These are phyloP conservation scores for Jaltomata sinuosa DNA, from an alignment of 257 asterid genomes.

Conservation along the genomic window DNA sequence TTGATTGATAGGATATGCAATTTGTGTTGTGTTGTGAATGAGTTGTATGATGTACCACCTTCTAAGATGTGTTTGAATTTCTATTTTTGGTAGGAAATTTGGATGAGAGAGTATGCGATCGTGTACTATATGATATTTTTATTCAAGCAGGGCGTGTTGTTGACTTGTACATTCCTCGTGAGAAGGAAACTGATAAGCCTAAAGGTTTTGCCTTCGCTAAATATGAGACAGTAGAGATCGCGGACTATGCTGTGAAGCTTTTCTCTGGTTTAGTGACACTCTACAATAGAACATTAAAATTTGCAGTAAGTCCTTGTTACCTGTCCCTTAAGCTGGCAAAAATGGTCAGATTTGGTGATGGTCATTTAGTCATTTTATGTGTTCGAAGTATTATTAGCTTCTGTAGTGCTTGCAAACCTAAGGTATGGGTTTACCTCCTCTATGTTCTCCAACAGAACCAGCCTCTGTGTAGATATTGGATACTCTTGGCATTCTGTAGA, in stretches of 20 bases:
- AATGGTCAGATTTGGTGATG: neutral
- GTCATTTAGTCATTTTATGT: neutral
- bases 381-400: neutral
- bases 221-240: slow-evolving; percentile 80
- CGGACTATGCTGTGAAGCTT: slow-evolving; percentile 89
- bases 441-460: slow-evolving; percentile 10
- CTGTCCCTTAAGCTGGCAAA: neutral
- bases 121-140: slow-evolving; percentile 88
- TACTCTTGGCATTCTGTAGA: neutral
- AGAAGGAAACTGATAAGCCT: slow-evolving; percentile 70
- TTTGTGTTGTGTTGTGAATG: neutral
- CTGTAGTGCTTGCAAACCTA: neutral
- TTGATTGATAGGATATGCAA: neutral
- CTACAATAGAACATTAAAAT: slow-evolving; percentile 62
- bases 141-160: slow-evolving; percentile 91
- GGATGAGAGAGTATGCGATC: slow-evolving; percentile 76
- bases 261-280: slow-evolving; percentile 83
- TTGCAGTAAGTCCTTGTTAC: slow-evolving; percentile 43
- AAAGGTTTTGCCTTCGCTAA: slow-evolving; percentile 92
- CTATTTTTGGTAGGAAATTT: slow-evolving; percentile 48
- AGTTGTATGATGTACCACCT: neutral
- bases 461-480: slow-evolving; percentile 4
- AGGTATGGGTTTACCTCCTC: slow-evolving; percentile 15
- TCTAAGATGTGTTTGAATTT: neutral
- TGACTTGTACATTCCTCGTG: slow-evolving; percentile 74